Conservation (phyloP, 768 basidiomycete genomes). For the Chalciporus pseudorubinellus region DNA sequence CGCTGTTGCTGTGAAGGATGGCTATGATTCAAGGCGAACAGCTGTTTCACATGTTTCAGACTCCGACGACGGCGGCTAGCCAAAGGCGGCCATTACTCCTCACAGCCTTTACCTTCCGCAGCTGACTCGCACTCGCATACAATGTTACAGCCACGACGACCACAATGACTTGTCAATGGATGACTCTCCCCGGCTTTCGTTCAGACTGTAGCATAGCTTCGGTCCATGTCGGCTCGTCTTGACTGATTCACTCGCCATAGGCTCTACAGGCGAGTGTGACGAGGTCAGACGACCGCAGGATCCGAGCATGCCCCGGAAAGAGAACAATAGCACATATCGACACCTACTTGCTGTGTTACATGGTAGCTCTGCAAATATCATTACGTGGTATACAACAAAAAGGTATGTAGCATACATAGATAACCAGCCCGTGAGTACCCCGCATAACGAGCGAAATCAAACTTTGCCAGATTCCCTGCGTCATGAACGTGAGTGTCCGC, state of each 20-base stretch:
- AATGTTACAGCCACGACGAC: too few species aligned
- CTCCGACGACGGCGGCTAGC: conserved; percentile 16
- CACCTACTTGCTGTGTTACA: too few species aligned
- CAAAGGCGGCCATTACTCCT: neutral
- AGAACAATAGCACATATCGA: too few species aligned
- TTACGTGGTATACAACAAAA: neutral
- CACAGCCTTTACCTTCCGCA: neutral
- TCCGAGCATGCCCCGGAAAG: too few species aligned
- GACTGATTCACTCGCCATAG: too few species aligned
- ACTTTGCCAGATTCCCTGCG: conserved; percentile 28
- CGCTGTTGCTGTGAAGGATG: neutral
- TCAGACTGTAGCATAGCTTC: too few species aligned
- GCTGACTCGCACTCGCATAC: too few species aligned
- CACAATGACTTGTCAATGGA: too few species aligned
- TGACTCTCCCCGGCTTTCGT: too few species aligned
- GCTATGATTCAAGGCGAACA: neutral
- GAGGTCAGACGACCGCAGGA: too few species aligned
- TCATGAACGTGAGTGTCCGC: conserved; percentile 9
- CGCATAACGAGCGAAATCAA: conserved; percentile 5
- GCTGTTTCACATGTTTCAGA: conserved; percentile 16
- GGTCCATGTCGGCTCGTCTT: too few species aligned
- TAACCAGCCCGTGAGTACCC: neutral
- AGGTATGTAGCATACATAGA: neutral
- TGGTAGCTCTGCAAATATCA: neutral
- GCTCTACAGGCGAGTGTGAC: too few species aligned